Base-by-base conservation (phyloP, 805 yeast genomes). In the Candida nemodendra region DNA sequence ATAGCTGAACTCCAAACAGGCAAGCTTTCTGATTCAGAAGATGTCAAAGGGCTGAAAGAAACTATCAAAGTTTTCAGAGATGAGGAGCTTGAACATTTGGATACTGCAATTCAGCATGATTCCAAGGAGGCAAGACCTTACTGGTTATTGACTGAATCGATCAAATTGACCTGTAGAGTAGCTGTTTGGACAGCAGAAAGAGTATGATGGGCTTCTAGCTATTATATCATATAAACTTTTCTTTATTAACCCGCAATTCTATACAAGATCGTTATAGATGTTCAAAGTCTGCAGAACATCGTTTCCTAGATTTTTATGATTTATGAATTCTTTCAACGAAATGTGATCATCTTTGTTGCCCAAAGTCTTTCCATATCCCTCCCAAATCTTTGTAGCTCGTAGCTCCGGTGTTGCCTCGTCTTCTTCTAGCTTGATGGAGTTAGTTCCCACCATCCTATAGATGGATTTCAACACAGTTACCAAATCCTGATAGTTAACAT, bases 91-190 rank as follows among this genome's bases (percentile, higher is more conserved):
- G 98, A 91, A 63, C 99, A 93, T 67, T 71, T 93, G 50, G 88
- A 93, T 50, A 91, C 96, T 0, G 99, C 99, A 0, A 77, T 93
- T 15, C 84, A 85, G 50, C 74, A 93, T 54, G 98, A 91, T 59
- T 90, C 98, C 0, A 86, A 89, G 48, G 78, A 80, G 51, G 99
- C 99, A 2, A 84, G 87, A 34, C 98, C 98, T 2, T 93, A 93
- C 63, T 75, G 84, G 73, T 59, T 91, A 23, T 69, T 93, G 32
- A 91, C 97, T 0, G 98, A 91, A 59, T 78, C 81, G 5, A 89
- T 93, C 48, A 91, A 90, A 59, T 57, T 71, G 34, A 79, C 90
- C 2, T 90, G 97, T 58, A 75, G 76, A 51, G 84, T 76, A n/a
- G 97, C 99, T 6, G 87, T 93, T 35, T 82, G 84, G 82, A 71